phyloP scores from a whole-genome alignment of 2,329 filamentous ascomycete species.

The Metarhizium rileyi region DNA sequence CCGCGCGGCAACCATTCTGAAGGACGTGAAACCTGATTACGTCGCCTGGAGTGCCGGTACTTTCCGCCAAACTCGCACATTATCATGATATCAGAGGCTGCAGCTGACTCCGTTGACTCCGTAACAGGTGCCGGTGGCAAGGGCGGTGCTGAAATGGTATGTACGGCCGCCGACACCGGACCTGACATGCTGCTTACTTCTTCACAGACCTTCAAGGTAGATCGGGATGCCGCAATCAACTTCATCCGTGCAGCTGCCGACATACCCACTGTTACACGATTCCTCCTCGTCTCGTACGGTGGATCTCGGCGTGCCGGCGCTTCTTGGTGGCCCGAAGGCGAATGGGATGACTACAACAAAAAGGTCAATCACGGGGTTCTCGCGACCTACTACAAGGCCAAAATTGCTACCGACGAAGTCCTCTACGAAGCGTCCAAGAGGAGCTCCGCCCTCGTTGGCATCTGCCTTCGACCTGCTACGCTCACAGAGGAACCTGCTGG shows the following conservation, averaged over 20 bases:
- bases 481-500: conserved; percentile 40
- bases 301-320: conserved; percentile 41
- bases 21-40: conserved; percentile 52
- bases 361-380: conserved; percentile 30
- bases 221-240: conserved; percentile 53
- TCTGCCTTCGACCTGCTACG: conserved; percentile 43
- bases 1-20: conserved; percentile 53
- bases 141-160: conserved; percentile 41
- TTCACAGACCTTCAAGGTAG: conserved; percentile 43
- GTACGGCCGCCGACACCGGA: neutral
- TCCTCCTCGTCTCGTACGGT: conserved; percentile 55
- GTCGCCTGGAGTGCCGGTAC: conserved; percentile 59
- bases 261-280: conserved; percentile 45
- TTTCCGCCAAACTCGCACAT: conserved; percentile 8
- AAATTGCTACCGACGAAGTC: conserved; percentile 49
- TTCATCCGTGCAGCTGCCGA: conserved; percentile 51
- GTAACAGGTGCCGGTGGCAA: conserved; percentile 48
- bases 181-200: neutral
- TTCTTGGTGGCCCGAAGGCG: conserved; percentile 44
- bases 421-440: conserved; percentile 39
- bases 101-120: neutral
- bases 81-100: neutral
- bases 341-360: conserved; percentile 37
- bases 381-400: conserved; percentile 48
- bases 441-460: conserved; percentile 33